phyloP scores from a whole-genome alignment of 2,329 filamentous ascomycete genomes.

The Aspergillus awamori region DNA sequence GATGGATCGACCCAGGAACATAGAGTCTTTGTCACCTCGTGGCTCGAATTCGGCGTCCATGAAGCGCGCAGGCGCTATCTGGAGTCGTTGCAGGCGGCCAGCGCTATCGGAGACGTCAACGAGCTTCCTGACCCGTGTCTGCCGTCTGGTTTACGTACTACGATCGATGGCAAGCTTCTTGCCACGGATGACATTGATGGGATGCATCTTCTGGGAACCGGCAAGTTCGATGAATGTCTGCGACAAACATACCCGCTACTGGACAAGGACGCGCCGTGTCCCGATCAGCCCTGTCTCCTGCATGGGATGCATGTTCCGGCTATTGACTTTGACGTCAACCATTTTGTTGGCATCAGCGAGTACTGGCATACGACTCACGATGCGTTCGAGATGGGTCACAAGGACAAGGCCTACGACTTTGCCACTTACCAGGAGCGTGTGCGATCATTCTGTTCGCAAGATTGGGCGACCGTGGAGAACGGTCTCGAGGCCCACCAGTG shows the following conservation, averaged over 20 bases:
- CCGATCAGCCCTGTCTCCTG: slow-evolving; percentile 81
- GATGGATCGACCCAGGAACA: slow-evolving; percentile 79
- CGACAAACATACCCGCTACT: slow-evolving; percentile 80
- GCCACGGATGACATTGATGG: slow-evolving; percentile 45
- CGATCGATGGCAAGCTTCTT: slow-evolving; percentile 66
- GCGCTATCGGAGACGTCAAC: slow-evolving; percentile 57
- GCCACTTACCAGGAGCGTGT: slow-evolving; percentile 85
- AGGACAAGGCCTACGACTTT: slow-evolving; percentile 83
- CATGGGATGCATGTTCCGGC: slow-evolving; percentile 91
- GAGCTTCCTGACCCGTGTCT: slow-evolving; percentile 91
- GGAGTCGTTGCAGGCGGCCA: slow-evolving; percentile 70
- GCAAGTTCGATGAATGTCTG: slow-evolving; percentile 83
- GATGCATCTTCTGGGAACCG: slow-evolving; percentile 75
- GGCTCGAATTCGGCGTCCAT: slow-evolving; percentile 97
- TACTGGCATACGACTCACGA: slow-evolving; percentile 99
- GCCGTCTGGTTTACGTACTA: slow-evolving; percentile 73
- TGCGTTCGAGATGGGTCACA: slow-evolving; percentile 77
- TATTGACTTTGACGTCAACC: slow-evolving; percentile 96
- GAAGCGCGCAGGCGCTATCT: slow-evolving; percentile 85
- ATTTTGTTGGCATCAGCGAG: slow-evolving; percentile 96
- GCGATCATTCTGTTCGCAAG: slow-evolving; percentile 77
- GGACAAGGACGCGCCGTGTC: slow-evolving; percentile 83
- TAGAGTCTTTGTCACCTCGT: slow-evolving; percentile 91
- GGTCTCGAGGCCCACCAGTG: slow-evolving; percentile 68
- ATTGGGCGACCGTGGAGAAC: slow-evolving; percentile 76